Percentiles rank a stretch among this genome's conserved stretches.
phyloP scores from a whole-genome alignment of 768 basidiomycete genomes.

The Pleurotus djamor region DNA sequence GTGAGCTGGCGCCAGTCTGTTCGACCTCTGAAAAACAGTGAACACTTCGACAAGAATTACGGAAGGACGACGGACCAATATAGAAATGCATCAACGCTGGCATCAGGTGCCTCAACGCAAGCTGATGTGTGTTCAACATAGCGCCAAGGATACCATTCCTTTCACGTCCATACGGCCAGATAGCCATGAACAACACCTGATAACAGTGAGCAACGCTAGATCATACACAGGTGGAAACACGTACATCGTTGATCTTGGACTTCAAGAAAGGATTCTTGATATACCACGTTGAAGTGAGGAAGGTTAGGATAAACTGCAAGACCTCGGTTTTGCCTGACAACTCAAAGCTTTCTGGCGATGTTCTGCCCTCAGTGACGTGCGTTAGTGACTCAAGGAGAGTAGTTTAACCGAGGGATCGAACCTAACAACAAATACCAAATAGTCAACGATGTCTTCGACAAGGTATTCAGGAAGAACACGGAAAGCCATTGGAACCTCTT shows the following conservation, averaged over 20 bases:
- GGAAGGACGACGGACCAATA: slow-evolving; percentile 58
- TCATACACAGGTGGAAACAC: slow-evolving; percentile 11
- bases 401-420: slow-evolving; percentile 29
- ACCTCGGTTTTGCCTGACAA: slow-evolving; percentile 84
- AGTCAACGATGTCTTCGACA: slow-evolving; percentile 91
- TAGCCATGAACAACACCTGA: slow-evolving; percentile 74
- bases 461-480: slow-evolving; percentile 91
- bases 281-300: slow-evolving; percentile 93
- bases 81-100: slow-evolving; percentile 92
- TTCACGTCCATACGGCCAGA: slow-evolving; percentile 65
- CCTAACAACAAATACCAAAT: slow-evolving; percentile 82
- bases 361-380: slow-evolving; percentile 27
- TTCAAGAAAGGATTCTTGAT: slow-evolving; percentile 99
- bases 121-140: slow-evolving; percentile 77
- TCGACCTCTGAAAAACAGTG: slow-evolving; percentile 74
- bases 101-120: slow-evolving; percentile 89
- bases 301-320: slow-evolving; percentile 84
- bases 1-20: slow-evolving; percentile 94
- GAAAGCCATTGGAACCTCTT: slow-evolving; percentile 84
- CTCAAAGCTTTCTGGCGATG: slow-evolving; percentile 78
- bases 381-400: background rate
- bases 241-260: slow-evolving; percentile 91
- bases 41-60: background rate
- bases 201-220: background rate
- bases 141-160: slow-evolving; percentile 75